A percentile compares a stretch with the other conserved stretches of the same genome.
Conservation (phyloP, 2,329 filamentous ascomycete species). For the Sclerotinia sclerotiorum region DNA sequence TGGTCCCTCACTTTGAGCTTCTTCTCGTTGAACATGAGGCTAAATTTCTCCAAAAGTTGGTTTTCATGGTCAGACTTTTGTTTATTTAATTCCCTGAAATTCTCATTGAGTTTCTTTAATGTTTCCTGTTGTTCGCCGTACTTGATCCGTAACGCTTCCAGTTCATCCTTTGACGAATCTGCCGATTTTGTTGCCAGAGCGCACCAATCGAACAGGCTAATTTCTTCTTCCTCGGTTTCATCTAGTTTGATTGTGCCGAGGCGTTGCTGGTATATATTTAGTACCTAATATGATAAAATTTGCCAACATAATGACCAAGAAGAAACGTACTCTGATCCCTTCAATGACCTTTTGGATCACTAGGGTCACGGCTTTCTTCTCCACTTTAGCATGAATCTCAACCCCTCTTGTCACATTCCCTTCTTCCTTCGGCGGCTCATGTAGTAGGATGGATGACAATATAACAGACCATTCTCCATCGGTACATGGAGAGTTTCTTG, state of each 20-base stretch:
- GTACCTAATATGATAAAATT: slow-evolving; percentile 22
- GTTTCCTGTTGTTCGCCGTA: slow-evolving; percentile 52
- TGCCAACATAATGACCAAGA: background rate
- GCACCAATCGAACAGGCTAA: slow-evolving; percentile 71
- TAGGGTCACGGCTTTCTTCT: slow-evolving; percentile 56
- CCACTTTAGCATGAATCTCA: slow-evolving; percentile 60
- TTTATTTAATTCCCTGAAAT: slow-evolving; percentile 64
- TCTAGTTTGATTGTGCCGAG: slow-evolving; percentile 65
- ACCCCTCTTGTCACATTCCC: slow-evolving; percentile 59
- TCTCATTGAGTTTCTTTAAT: slow-evolving; percentile 58
- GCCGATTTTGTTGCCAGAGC: slow-evolving; percentile 51
- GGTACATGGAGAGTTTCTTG: slow-evolving; percentile 54
- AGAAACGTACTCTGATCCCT: slow-evolving; percentile 63
- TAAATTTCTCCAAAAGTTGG: slow-evolving; percentile 67
- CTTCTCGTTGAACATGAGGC: slow-evolving; percentile 72
- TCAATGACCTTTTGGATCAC: slow-evolving; percentile 64
- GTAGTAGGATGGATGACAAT: slow-evolving; percentile 57
- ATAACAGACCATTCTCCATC: slow-evolving; percentile 67
- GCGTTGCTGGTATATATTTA: slow-evolving; percentile 54
- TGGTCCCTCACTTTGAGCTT: slow-evolving; percentile 77
- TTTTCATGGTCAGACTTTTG: slow-evolving; percentile 68
- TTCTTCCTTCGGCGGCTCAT: slow-evolving; percentile 43
- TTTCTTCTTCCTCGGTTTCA: slow-evolving; percentile 51
- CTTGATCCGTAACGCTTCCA: slow-evolving; percentile 43
- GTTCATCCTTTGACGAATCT: slow-evolving; percentile 24